phyloP scores from a whole-genome alignment of 495 filamentous ascomycete species.

The Penicillium soppii region DNA sequence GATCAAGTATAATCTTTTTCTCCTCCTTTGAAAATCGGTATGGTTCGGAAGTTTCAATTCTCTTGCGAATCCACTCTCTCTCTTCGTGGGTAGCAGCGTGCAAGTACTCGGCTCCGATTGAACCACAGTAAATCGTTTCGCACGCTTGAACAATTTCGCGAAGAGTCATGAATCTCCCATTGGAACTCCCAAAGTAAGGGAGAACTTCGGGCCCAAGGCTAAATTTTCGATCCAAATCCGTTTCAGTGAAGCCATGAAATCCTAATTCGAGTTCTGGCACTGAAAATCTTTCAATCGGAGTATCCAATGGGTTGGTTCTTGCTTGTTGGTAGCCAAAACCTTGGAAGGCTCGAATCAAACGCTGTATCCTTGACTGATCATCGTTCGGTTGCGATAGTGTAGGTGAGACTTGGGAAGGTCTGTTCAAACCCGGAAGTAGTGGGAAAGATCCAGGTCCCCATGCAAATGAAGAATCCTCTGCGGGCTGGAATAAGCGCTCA shows the following conservation, averaged over 20 bases:
- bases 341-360: conserved; percentile 1
- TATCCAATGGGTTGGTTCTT: not conserved
- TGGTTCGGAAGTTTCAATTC: conserved; percentile 86
- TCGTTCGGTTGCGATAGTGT: too few relatives aligned
- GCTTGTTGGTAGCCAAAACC: not conserved
- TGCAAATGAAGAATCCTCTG: not conserved
- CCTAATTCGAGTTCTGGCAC: not conserved
- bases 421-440: conserved; percentile 21
- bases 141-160: conserved; percentile 91
- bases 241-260: not conserved
- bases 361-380: not conserved
- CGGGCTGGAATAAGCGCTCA: conserved; percentile 51
- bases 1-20: conserved; percentile 94
- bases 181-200: conserved; percentile 52
- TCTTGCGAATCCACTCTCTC: conserved; percentile 95
- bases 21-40: conserved; percentile 96
- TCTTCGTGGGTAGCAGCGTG: conserved; percentile 96
- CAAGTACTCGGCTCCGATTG: conserved; percentile 96
- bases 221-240: not conserved
- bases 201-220: not conserved
- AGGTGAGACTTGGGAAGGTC: conserved; percentile 60
- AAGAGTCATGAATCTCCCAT: conserved; percentile 65
- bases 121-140: conserved; percentile 93
- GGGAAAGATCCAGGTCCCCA: not conserved
- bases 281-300: not conserved